Base-by-base conservation (phyloP, 345 rosid species). In the Sonneratia caseolaris region DNA sequence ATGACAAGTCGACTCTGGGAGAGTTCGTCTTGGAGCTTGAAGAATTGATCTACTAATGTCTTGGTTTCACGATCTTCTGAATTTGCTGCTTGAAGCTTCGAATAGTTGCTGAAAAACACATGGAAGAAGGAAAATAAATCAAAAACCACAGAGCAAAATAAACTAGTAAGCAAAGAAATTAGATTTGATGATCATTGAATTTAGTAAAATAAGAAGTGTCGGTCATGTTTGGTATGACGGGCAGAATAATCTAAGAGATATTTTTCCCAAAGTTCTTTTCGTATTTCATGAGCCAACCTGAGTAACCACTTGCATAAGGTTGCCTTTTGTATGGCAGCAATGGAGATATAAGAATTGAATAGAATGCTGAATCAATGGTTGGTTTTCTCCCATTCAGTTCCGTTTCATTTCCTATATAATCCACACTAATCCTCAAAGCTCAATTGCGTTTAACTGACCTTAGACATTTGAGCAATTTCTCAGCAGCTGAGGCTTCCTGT, bases 401-500 rank as follows among this genome's bases (percentile, higher is more conserved):
- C 16, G 14, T 47, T 47, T 14, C 51, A 14, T 40, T 47, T 47
- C 51, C n/a, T 19, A 12, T 16, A 19, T 53, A 16, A 15, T 53
- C 57, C 57, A 53, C 14, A 16, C 57, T 53, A 53, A 15, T 53
- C 64, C 64, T 27, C 38, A 12, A 27, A 12, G 36, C 22, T 36
- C 18, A 40, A 53, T 8, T 48, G 36, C 15, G 70, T 45, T 43
- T 53, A 27, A 3, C 76, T n/a, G 27, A 86, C 91, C 88, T 83
- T 71, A 89, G 80, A 75, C 90, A 86, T 72, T 83, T 89, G 64
- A 91, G 88, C 79, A 86, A 78, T 79, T 83, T 80, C 74, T 89
- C 90, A 35, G 87, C 73, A 56, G 88, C 87, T 47, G 93, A 81
- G 73, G 93, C 93, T 72, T 89, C 90, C 78, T 84, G 79, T 77